phyloP scores from a whole-genome alignment of 2,329 filamentous ascomycete species.

The Nothophaeocryptopus gaeumannii region DNA sequence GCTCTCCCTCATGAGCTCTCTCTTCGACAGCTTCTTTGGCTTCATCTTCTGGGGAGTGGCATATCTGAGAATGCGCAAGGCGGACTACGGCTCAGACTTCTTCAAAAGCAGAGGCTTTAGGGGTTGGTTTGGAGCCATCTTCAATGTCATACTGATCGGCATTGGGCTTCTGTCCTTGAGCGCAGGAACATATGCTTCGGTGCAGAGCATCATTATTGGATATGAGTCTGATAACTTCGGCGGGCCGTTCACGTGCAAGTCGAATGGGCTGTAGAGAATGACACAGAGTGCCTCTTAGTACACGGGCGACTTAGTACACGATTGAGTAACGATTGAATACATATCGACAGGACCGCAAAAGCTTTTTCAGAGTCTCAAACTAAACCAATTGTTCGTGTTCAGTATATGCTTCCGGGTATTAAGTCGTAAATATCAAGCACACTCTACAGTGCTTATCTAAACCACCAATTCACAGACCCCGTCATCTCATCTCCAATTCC shows the following conservation, averaged over 20 bases:
- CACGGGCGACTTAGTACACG: too few species aligned
- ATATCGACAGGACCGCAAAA: too few species aligned
- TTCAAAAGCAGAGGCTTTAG: conserved; percentile 54
- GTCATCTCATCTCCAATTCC: conserved; percentile 59
- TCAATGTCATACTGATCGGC: conserved; percentile 71
- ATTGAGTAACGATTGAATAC: too few species aligned
- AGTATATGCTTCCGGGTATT: too few species aligned
- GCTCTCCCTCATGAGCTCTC: conserved; percentile 73
- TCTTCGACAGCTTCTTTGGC: conserved; percentile 90
- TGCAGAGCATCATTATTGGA: conserved; percentile 51
- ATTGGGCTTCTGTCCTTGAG: conserved; percentile 78
- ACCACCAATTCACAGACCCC: conserved; percentile 50
- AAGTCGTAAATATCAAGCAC: too few species aligned
- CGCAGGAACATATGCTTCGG: conserved; percentile 72
- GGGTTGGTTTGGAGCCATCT: conserved; percentile 53
- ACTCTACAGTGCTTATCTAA: too few species aligned
- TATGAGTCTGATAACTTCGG: conserved; percentile 41
- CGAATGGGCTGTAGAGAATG: conserved; percentile 13
- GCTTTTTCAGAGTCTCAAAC: too few species aligned
- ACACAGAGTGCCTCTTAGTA: not conserved
- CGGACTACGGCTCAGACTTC: conserved; percentile 57
- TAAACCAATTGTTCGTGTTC: too few species aligned
- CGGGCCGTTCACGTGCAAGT: conserved; percentile 29
- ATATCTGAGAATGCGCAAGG: conserved; percentile 71
- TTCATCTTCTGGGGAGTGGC: conserved; percentile 93